These are phyloP conservation scores for Monosporascus ibericus DNA, from an alignment of 2,329 filamentous ascomycete genomes.

Conservation along the genomic window DNA sequence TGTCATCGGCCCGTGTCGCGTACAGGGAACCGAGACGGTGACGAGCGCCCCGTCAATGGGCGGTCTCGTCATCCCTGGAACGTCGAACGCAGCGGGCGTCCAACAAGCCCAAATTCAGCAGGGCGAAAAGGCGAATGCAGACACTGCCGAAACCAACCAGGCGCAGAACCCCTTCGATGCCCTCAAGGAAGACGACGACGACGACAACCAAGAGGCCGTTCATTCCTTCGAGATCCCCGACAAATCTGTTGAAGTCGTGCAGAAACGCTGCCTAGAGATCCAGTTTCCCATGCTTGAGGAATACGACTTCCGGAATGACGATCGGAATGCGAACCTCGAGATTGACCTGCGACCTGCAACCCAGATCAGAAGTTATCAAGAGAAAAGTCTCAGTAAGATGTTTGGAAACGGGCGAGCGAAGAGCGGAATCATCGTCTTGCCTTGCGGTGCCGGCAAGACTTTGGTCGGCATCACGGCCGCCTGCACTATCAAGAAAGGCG, in stretches of 20 bases:
- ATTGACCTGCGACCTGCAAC: constrained; percentile 88
- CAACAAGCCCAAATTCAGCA: constrained; percentile 57
- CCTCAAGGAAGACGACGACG: constrained; percentile 74
- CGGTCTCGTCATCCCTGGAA: constrained; percentile 86
- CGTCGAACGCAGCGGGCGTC: constrained; percentile 84
- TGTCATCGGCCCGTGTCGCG: constrained; percentile 71
- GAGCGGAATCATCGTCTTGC: constrained; percentile 94
- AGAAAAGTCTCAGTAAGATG: constrained; percentile 98
- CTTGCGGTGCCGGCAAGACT: constrained; percentile 95
- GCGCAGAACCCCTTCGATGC: constrained; percentile 66
- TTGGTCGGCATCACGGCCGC: constrained; percentile 97
- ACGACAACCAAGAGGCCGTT: constrained; percentile 80
- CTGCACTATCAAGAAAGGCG: constrained; percentile 94
- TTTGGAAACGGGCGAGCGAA: constrained; percentile 97
- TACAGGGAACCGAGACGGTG: constrained; percentile 66
- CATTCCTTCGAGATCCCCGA: constrained; percentile 90
- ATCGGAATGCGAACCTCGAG: constrained; percentile 81
- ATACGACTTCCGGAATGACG: constrained; percentile 93
- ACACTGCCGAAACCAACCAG: constrained; percentile 45
- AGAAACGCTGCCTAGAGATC: constrained; percentile 82
- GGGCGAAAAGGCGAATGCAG: constrained; percentile 34
- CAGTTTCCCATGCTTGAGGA: constrained; percentile 88
- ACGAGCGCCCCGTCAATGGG: constrained; percentile 83
- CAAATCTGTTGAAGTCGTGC: constrained; percentile 75
- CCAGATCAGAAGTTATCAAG: constrained; percentile 89